A percentile compares a stretch with the other conserved stretches of the same genome.
These are phyloP conservation scores for Aspergillus saccharolyticus DNA, from an alignment of 495 filamentous ascomycete species.

Conservation along the genomic window DNA sequence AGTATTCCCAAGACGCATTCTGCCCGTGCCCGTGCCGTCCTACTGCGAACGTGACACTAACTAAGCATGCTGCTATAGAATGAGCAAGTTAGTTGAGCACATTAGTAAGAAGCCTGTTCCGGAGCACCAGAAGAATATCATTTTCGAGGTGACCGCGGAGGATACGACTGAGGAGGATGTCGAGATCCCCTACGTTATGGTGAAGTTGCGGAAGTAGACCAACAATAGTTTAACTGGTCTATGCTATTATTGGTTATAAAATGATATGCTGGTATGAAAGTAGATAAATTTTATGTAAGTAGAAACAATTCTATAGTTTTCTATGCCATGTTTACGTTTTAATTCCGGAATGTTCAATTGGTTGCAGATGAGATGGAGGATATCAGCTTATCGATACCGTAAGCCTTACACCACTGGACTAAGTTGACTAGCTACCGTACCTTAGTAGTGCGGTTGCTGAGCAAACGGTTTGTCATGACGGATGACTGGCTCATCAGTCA, in stretches of 20 bases:
- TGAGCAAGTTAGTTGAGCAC: conserved; percentile 82
- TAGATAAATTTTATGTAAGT: not conserved
- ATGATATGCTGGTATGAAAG: not conserved
- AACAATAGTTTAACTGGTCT: not conserved
- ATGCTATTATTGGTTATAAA: not conserved
- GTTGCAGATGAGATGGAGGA: too few relatives aligned
- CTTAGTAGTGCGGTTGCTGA: not conserved
- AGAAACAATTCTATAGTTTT: not conserved
- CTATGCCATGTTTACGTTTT: too few relatives aligned
- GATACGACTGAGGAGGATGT: conserved; percentile 90
- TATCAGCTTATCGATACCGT: too few relatives aligned
- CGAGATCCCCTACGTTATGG: conserved; percentile 95
- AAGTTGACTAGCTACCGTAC: too few relatives aligned
- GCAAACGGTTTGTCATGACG: not conserved
- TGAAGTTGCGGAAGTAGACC: conserved; percentile 53
- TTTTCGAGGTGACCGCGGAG: conserved; percentile 93
- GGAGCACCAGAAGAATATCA: conserved; percentile 86
- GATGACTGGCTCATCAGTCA: conserved; percentile 11
- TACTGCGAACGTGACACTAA: conserved; percentile 8
- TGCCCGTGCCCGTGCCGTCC: not conserved
- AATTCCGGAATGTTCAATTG: too few relatives aligned
- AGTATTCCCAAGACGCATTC: conserved; percentile 26
- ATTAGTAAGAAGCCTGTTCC: conserved; percentile 92
- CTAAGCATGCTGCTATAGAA: conserved; percentile 33
- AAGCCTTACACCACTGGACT: too few relatives aligned